These are phyloP conservation scores for Ophiocordyceps camponoti-leonardi DNA, from an alignment of 2,329 filamentous ascomycete genomes.

Conservation along the genomic window DNA sequence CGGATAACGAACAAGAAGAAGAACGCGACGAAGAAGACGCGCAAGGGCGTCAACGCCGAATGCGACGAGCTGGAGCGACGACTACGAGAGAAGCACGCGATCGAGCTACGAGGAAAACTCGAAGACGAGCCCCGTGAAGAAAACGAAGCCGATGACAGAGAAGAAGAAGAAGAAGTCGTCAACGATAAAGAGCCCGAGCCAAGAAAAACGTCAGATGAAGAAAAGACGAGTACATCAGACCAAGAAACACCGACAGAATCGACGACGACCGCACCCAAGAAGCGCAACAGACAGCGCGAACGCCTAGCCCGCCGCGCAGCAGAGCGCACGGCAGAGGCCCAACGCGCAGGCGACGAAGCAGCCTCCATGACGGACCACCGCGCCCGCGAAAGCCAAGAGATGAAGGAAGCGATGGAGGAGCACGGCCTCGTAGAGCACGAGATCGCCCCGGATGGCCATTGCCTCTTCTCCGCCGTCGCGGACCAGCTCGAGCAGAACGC, in stretches of 20 bases:
- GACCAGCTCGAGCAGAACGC: constrained; percentile 51
- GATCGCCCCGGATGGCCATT: constrained; percentile 84
- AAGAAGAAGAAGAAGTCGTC: too few relatives aligned
- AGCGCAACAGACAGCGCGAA: constrained; percentile 82
- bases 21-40: constrained; percentile 76
- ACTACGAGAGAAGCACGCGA: constrained; percentile 47
- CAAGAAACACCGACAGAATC: too few relatives aligned
- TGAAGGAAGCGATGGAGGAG: constrained; percentile 48
- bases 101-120: constrained; percentile 26
- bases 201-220: neutral
- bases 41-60: constrained; percentile 58
- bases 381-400: constrained; percentile 48
- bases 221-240: too few relatives aligned
- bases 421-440: constrained; percentile 55
- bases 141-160: neutral
- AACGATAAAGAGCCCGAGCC: constrained; percentile 1
- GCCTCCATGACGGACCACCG: constrained; percentile 56
- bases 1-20: constrained; percentile 93
- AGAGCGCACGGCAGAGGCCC: constrained; percentile 55
- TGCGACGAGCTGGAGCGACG: constrained; percentile 53
- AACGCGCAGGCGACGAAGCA: constrained; percentile 59
- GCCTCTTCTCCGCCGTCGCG: constrained; percentile 80
- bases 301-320: constrained; percentile 77
- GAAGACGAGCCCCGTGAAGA: constrained; percentile 5
- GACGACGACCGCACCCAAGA: constrained; percentile 29